phyloP scores from a whole-genome alignment of 306 rosid genomes.

The Lotus japonicus region DNA sequence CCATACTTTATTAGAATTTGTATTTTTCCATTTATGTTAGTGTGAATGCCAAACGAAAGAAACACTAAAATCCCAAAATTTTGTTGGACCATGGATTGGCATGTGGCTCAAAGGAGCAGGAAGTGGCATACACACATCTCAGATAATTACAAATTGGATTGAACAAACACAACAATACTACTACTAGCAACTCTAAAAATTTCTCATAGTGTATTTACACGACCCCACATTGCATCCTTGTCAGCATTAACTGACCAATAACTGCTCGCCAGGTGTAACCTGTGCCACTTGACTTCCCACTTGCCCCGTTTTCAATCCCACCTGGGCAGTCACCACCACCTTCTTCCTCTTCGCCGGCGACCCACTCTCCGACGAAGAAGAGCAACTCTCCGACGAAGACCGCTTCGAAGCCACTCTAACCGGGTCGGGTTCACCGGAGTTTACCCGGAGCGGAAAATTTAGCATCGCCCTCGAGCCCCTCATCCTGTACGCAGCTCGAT shows the following conservation, averaged over 20 bases:
- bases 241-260: slow-evolving; percentile 26
- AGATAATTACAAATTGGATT: slow-evolving; percentile 30
- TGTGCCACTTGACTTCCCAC: slow-evolving; percentile 26
- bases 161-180: neutral
- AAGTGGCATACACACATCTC: slow-evolving; percentile 14
- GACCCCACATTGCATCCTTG: neutral
- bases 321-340: neutral
- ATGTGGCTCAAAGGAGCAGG: neutral
- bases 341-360: slow-evolving; percentile 52
- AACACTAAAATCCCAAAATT: slow-evolving; percentile 1
- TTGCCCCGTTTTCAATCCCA: slow-evolving; percentile 16
- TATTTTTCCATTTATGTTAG: too few relatives aligned
- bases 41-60: too few relatives aligned
- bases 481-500: slow-evolving; percentile 87
- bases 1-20: too few relatives aligned
- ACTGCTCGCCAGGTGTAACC: slow-evolving; percentile 19
- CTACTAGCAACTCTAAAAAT: neutral
- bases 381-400: slow-evolving; percentile 41
- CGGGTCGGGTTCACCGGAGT: slow-evolving; percentile 95
- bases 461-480: slow-evolving; percentile 79
- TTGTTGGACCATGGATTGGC: neutral
- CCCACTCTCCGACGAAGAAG: slow-evolving; percentile 37
- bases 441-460: slow-evolving; percentile 81
- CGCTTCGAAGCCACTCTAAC: slow-evolving; percentile 73
- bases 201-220: too few relatives aligned